Evolutionary conservation across 1,284 basidiomycete genomes (phyloP).

Genomic region (Ustilago tritici): DNA sequence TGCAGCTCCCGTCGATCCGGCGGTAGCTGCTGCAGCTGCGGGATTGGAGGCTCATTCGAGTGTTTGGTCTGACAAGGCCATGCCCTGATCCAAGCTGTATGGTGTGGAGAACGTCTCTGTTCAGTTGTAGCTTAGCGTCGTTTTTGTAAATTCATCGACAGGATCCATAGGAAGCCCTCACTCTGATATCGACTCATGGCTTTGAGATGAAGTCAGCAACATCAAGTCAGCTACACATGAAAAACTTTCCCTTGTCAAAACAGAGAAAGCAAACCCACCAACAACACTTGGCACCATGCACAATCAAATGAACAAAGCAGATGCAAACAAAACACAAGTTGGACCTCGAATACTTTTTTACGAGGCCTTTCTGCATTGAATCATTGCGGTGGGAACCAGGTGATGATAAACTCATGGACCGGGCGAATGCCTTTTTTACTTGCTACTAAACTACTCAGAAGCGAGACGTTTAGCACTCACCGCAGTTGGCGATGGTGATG

Average conservation of each 20-base stretch:
- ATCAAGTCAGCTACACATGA: too few species aligned
- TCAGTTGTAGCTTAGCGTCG: background rate
- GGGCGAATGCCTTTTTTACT: background rate
- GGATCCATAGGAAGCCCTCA: too few species aligned
- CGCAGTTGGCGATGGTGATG: conserved; percentile 67
- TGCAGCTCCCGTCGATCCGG: conserved; percentile 9
- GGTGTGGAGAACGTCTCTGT: background rate
- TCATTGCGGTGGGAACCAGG: background rate
- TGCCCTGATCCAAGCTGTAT: background rate
- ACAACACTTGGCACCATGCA: too few species aligned
- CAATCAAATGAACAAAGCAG: background rate
- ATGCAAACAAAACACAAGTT: background rate
- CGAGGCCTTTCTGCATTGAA: background rate
- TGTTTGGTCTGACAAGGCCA: conserved; percentile 1
- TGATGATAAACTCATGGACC: background rate
- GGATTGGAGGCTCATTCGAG: conserved; percentile 22
- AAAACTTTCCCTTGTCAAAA: too few species aligned
- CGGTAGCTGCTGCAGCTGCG: conserved; percentile 26
- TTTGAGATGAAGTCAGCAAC: too few species aligned
- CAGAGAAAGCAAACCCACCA: too few species aligned
- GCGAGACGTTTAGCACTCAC: conserved; percentile 56
- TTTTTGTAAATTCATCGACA: background rate
- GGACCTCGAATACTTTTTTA: background rate
- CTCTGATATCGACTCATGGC: too few species aligned
- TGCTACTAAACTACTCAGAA: background rate